A percentile compares a stretch with the other conserved stretches of the same genome.
Conservation (phyloP, 2,329 filamentous ascomycete genomes). For the Clarireedia monteithiana region DNA sequence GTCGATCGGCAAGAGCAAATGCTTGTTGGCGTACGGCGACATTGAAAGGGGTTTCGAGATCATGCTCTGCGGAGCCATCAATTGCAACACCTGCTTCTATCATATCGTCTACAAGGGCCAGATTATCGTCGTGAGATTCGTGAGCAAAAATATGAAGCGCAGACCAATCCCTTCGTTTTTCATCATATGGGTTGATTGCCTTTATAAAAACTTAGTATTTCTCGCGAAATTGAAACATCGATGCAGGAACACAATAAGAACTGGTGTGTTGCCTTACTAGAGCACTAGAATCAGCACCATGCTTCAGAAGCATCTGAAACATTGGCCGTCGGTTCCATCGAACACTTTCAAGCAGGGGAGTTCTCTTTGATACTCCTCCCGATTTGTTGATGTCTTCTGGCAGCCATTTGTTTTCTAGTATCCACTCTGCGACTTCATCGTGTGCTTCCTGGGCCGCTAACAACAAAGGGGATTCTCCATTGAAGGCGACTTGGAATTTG, state of each 20-base stretch:
- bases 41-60: neutral
- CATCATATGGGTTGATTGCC: neutral
- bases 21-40: neutral
- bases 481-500: neutral
- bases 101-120: neutral
- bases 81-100: neutral
- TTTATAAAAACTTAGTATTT: neutral
- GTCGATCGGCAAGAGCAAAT: neutral
- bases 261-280: neutral
- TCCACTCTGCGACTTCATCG: neutral
- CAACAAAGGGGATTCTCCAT: neutral
- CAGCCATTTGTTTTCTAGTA: neutral
- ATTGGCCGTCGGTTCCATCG: neutral
- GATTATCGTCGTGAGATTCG: neutral
- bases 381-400: neutral
- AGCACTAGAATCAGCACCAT: neutral
- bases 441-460: neutral
- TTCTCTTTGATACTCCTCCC: neutral
- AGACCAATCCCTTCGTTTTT: neutral
- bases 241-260: neutral
- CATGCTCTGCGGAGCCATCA: neutral
- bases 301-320: neutral
- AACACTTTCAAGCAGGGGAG: neutral
- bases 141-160: conserved; percentile 2
- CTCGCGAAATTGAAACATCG: neutral